phyloP scores from a whole-genome alignment of 73 alveolate genomes.

The Paramecium pentaurelia region DNA sequence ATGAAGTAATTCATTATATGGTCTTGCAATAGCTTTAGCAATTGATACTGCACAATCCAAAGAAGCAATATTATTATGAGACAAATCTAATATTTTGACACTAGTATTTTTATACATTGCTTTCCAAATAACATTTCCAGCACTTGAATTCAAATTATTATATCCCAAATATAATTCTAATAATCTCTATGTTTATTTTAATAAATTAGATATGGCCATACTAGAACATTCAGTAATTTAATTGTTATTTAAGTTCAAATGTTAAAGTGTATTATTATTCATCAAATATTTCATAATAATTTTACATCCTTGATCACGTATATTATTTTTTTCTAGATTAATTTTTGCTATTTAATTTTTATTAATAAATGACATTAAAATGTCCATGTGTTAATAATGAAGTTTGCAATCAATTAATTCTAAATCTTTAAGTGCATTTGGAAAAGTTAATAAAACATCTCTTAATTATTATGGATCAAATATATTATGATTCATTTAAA shows the following conservation, averaged over 20 bases:
- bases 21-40: conserved; percentile 8
- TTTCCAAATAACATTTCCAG: background rate
- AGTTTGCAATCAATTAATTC: conserved; percentile 4
- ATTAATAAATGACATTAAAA: background rate
- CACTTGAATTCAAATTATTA: background rate
- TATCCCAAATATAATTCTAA: background rate
- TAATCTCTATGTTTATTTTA: background rate
- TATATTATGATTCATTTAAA: background rate
- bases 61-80: conserved; percentile 34
- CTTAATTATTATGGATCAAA: background rate
- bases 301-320: conserved; percentile 6
- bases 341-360: background rate
- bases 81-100: conserved; percentile 4
- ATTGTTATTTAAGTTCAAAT: background rate
- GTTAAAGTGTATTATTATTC: background rate
- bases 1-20: conserved; percentile 27
- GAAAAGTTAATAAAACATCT: conserved; percentile 1
- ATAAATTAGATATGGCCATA: background rate
- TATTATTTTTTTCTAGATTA: conserved; percentile 10
- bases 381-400: background rate
- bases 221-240: background rate
- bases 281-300: background rate
- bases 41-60: background rate
- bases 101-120: conserved; percentile 18
- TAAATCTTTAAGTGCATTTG: background rate